A percentile compares a stretch with the other conserved stretches of the same genome.
Conservation (phyloP, 148 eudicot species). For the Fagopyrum homotropicum region DNA sequence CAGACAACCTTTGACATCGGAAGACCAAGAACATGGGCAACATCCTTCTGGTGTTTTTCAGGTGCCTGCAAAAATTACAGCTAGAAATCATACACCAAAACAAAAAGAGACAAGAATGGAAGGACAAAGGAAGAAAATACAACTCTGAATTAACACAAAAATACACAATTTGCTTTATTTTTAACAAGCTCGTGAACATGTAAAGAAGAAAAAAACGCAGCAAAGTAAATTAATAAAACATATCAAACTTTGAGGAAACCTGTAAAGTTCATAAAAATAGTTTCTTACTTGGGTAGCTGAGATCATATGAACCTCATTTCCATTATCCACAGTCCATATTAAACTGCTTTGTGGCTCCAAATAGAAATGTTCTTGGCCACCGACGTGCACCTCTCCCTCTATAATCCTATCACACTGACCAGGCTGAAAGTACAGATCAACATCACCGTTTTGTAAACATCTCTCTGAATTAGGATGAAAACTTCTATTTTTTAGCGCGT, state of each 20-base stretch:
- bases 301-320: slow-evolving; percentile 97
- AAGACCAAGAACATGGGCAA: slow-evolving; percentile 84
- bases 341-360: slow-evolving; percentile 79
- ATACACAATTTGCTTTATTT: too few relatives aligned
- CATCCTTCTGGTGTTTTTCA: slow-evolving; percentile 95
- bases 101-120: background rate
- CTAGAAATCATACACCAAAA: background rate
- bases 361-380: slow-evolving; percentile 98
- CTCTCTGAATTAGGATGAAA: slow-evolving; percentile 81
- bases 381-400: slow-evolving; percentile 84
- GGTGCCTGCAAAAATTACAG: slow-evolving; percentile 58
- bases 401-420: slow-evolving; percentile 80
- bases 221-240: too few relatives aligned
- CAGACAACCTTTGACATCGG: slow-evolving; percentile 99
- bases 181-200: too few relatives aligned
- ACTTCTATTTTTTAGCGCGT: slow-evolving; percentile 56
- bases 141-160: too few relatives aligned
- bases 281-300: slow-evolving; percentile 90
- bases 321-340: slow-evolving; percentile 82
- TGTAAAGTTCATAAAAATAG: background rate
- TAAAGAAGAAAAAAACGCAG: too few relatives aligned
- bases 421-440: slow-evolving; percentile 68
- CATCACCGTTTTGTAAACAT: slow-evolving; percentile 61
- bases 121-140: background rate
- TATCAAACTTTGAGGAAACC: background rate